Evolutionary conservation across 495 filamentous ascomycete species (phyloP), one percentile per base, ranked within the genome.

Genomic region (Neurospora discreta): DNA sequence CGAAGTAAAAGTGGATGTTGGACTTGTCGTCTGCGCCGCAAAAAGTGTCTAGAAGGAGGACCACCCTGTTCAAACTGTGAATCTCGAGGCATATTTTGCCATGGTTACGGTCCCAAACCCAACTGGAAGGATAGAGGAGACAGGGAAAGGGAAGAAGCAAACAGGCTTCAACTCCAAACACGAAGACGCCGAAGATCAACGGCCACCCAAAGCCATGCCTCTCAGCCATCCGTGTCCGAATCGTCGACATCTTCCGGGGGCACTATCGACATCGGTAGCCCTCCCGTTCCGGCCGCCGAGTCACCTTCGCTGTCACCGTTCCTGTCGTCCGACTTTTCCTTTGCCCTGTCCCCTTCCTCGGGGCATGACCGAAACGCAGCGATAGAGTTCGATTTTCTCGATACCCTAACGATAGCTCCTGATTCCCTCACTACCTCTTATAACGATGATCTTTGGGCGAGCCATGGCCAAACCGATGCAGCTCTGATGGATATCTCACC

Each of bases 11-110:
- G 60, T 20, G 81, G 81, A 23, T 82, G 81, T 70, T 83, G 81
- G 81, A 81, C 81, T 30, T 83, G 81, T 68, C 81, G 81, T n/a
- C 71, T 83, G 15, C 75, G 81, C 23, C 77, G 80, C 69, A 82
- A 82, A 72, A 83, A 83, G 71, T 83, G 81, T 70, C 79, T 83
- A 70, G 80, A 83, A 74, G 67, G 70, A n/a, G 72, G 43, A 5
- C 81, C 79, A 18, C 58, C 58, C 23, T 83, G 81, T 46, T 70
- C 74, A 15, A 74, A 74, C 67, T 83, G 81, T 68, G 67, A 70
- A 69, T 74, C 75, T 41, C 73, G 81, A 39, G 71, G 69, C 46
- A 82, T 83, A 20, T 71, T 73, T 23, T 83, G 81, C 68, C 75
- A 78, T 67, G 79, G 78, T 11, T 79, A 80, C 70, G 79, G 75